Percentiles rank a stretch among this genome's conserved stretches.
phyloP scores from a whole-genome alignment of 495 filamentous ascomycete species.

The Podospora pseudoanserina region DNA sequence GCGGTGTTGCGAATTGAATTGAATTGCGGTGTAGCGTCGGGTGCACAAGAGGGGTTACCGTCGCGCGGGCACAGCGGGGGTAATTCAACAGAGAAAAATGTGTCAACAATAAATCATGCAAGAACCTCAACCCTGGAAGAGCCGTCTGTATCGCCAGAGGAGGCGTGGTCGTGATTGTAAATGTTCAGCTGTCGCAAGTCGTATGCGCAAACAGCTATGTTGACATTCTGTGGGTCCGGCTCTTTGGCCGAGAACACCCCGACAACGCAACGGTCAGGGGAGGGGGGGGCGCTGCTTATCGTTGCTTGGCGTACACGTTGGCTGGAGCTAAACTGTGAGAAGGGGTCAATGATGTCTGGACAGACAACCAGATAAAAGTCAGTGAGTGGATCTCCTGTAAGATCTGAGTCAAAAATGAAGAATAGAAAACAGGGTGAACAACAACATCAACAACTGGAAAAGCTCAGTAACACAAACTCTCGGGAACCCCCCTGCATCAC shows the following conservation, averaged over 20 bases:
- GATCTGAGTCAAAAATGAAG: background rate
- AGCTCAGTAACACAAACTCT: constrained; percentile 1
- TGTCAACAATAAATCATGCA: too few species aligned
- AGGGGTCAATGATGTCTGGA: background rate
- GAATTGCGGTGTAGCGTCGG: background rate
- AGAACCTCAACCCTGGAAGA: too few species aligned
- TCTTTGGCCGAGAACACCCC: background rate
- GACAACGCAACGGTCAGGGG: background rate
- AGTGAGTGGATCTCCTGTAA: background rate
- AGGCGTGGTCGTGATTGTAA: background rate
- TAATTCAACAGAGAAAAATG: too few species aligned
- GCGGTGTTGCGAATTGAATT: background rate
- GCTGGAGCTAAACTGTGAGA: background rate
- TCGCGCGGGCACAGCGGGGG: too few species aligned
- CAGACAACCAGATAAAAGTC: background rate
- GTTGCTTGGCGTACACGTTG: background rate
- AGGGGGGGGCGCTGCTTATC: background rate
- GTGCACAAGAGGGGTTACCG: background rate
- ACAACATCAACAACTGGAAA: background rate
- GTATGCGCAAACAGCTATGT: background rate
- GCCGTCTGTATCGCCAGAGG: background rate
- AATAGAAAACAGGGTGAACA: background rate
- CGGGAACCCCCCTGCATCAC: background rate
- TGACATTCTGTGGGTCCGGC: background rate
- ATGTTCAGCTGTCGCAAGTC: background rate